Conservation (phyloP, 192 early-diverging fungal genomes). For the Backusella australiensis region DNA sequence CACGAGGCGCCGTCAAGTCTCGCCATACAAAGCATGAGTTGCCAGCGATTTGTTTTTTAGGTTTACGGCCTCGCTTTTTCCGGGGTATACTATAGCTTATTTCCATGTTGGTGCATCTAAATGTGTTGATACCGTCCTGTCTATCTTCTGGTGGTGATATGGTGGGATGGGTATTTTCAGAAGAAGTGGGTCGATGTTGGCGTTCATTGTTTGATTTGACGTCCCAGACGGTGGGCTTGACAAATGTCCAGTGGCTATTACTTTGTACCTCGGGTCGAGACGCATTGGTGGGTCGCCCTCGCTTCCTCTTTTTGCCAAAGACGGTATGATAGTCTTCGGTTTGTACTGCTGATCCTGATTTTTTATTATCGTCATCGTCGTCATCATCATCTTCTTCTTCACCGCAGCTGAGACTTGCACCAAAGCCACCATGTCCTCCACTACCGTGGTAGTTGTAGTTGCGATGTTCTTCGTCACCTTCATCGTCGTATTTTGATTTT, state of each 20-base stretch:
- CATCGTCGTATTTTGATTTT: neutral
- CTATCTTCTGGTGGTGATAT: neutral
- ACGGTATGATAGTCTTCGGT: conserved; percentile 8
- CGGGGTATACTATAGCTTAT: conserved; percentile 18
- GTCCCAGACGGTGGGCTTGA: conserved; percentile 29
- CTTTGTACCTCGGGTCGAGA: conserved; percentile 10
- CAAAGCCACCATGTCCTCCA: neutral
- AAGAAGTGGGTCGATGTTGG: neutral
- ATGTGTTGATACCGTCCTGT: conserved; percentile 12
- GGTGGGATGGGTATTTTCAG: neutral
- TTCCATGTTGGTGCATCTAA: conserved; percentile 19
- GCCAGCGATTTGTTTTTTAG: conserved; percentile 30
- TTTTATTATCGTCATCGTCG: neutral
- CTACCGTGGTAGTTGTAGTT: neutral
- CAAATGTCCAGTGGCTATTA: conserved; percentile 25
- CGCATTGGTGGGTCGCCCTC: conserved; percentile 23
- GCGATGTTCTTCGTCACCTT: neutral
- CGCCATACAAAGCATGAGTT: conserved; percentile 35
- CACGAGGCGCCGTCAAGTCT: conserved; percentile 21
- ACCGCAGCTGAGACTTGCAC: neutral
- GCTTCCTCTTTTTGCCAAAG: conserved; percentile 16
- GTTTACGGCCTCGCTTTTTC: conserved; percentile 34
- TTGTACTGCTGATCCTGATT: neutral
- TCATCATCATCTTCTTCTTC: neutral
- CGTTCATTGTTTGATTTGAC: conserved; percentile 14